A percentile compares a stretch with the other conserved stretches of the same genome.
phyloP scores from a whole-genome alignment of 2,329 filamentous ascomycete genomes.

The Fusarium continuum region DNA sequence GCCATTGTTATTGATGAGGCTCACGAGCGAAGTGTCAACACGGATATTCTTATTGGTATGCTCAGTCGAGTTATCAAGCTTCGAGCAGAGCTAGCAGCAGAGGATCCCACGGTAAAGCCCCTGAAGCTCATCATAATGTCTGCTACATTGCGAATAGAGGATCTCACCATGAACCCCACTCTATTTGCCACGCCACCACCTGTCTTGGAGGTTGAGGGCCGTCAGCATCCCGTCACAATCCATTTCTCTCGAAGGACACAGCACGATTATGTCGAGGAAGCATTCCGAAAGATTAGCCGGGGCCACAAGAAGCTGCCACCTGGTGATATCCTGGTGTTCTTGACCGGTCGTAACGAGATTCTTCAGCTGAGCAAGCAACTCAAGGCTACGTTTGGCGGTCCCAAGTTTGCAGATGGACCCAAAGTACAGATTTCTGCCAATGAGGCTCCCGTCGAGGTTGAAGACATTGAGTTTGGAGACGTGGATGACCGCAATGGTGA shows the following conservation, averaged over 20 bases:
- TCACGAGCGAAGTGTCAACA: conserved; percentile 96
- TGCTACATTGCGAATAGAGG: conserved; percentile 88
- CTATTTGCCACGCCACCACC: conserved; percentile 84
- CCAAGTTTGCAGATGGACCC: conserved; percentile 65
- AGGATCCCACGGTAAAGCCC: conserved; percentile 76
- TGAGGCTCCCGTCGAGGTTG: conserved; percentile 81
- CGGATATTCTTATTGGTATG: conserved; percentile 97
- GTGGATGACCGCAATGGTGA: conserved; percentile 70
- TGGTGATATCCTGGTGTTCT: conserved; percentile 90
- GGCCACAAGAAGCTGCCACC: conserved; percentile 91
- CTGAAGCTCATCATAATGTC: conserved; percentile 98
- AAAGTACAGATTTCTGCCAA: conserved; percentile 79
- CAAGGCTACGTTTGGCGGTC: conserved; percentile 70
- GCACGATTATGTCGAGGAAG: conserved; percentile 90
- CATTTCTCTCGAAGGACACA: conserved; percentile 88
- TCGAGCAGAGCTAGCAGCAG: conserved; percentile 75
- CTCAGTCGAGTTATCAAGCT: conserved; percentile 91
- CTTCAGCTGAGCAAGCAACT: conserved; percentile 81
- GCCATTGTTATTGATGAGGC: conserved; percentile 96
- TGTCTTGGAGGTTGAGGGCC: conserved; percentile 87
- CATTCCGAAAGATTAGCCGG: conserved; percentile 84
- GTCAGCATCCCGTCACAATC: conserved; percentile 88
- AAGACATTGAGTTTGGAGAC: conserved; percentile 85
- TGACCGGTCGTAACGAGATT: conserved; percentile 95
- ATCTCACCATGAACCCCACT: conserved; percentile 84